A percentile compares a stretch with the other conserved stretches of the same genome.
phyloP scores from a whole-genome alignment of 495 filamentous ascomycete genomes.

The Terfezia boudieri region DNA sequence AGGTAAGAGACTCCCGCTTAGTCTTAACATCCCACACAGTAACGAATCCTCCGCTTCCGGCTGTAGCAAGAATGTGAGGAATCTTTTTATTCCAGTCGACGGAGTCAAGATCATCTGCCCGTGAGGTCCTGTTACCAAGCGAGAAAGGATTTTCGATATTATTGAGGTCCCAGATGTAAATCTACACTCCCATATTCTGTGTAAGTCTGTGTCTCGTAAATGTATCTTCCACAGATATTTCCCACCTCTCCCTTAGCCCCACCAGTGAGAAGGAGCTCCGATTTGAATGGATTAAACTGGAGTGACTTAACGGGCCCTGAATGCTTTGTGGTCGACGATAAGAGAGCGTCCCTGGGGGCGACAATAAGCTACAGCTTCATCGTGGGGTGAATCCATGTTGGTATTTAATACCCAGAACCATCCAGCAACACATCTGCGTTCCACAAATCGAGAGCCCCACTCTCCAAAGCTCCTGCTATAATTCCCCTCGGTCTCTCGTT shows the following conservation, averaged over 20 bases:
- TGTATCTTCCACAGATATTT: slow-evolving; percentile 32
- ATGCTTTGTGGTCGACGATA: slow-evolving; percentile 82
- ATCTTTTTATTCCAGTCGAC: slow-evolving; percentile 98
- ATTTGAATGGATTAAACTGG: slow-evolving; percentile 90
- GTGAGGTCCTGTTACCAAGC: slow-evolving; percentile 65
- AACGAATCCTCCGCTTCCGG: slow-evolving; percentile 82
- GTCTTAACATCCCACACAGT: slow-evolving; percentile 97
- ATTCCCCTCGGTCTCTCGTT: slow-evolving; percentile 58
- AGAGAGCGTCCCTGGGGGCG: slow-evolving; percentile 40
- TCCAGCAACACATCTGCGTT: slow-evolving; percentile 38
- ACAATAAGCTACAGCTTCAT: slow-evolving; percentile 1
- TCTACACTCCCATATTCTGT: slow-evolving; percentile 68
- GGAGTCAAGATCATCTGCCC: slow-evolving; percentile 81
- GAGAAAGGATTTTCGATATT: slow-evolving; percentile 71
- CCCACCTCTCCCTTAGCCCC: slow-evolving; percentile 70
- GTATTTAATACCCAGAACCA: slow-evolving; percentile 8
- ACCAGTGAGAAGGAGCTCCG: slow-evolving; percentile 76
- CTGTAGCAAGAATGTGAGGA: slow-evolving; percentile 83
- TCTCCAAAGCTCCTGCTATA: slow-evolving; percentile 86
- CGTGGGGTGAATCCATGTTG: background rate
- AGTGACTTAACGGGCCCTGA: slow-evolving; percentile 81
- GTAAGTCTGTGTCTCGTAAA: slow-evolving; percentile 58
- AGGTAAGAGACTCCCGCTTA: slow-evolving; percentile 82
- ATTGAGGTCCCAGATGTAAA: slow-evolving; percentile 85
- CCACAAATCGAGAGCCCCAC: slow-evolving; percentile 90